Percentiles rank a stretch among this genome's conserved stretches.
Evolutionary conservation across 2,329 filamentous ascomycete genomes (phyloP).

Genomic region (Dothideomycetes sp.): DNA sequence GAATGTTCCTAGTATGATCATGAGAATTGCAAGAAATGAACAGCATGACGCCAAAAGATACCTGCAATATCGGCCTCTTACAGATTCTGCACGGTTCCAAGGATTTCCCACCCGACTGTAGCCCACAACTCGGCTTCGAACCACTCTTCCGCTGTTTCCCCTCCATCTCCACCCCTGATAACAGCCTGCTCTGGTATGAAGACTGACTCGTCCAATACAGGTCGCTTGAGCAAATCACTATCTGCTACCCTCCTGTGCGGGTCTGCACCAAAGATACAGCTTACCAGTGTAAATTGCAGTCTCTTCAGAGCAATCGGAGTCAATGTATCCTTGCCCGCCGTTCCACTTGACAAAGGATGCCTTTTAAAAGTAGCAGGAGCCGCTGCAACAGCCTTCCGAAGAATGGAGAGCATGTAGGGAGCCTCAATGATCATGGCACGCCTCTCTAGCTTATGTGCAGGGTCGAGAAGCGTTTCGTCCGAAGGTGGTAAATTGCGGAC

Average conservation of each 20-base stretch:
- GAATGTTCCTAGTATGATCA: no score
- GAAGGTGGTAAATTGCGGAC: constrained; percentile 11
- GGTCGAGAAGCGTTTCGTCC: constrained; percentile 15
- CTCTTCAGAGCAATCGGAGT: constrained; percentile 27
- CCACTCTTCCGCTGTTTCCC: constrained; percentile 37
- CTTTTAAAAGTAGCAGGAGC: constrained; percentile 11
- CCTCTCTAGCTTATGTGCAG: constrained; percentile 13
- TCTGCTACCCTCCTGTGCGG: constrained; percentile 16
- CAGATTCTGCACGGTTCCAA: constrained; percentile 13
- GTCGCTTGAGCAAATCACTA: constrained; percentile 24
- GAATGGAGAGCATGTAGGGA: constrained; percentile 29
- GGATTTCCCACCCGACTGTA: constrained; percentile 46
- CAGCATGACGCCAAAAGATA: no score
- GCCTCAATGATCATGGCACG: constrained; percentile 23
- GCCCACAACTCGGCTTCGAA: constrained; percentile 47
- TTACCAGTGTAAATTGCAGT: constrained; percentile 34
- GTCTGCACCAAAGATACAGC: constrained; percentile 27
- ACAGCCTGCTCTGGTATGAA: constrained; percentile 4
- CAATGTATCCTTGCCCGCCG: constrained; percentile 14
- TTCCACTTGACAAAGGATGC: constrained; percentile 9
- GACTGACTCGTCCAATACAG: not conserved
- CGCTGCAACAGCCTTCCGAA: constrained; percentile 30
- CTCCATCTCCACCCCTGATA: constrained; percentile 23
- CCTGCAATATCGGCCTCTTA: not conserved
- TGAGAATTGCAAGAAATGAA: no score